Conservation (phyloP, 805 yeast species). For the Wickerhamomyces xylosicus region DNA sequence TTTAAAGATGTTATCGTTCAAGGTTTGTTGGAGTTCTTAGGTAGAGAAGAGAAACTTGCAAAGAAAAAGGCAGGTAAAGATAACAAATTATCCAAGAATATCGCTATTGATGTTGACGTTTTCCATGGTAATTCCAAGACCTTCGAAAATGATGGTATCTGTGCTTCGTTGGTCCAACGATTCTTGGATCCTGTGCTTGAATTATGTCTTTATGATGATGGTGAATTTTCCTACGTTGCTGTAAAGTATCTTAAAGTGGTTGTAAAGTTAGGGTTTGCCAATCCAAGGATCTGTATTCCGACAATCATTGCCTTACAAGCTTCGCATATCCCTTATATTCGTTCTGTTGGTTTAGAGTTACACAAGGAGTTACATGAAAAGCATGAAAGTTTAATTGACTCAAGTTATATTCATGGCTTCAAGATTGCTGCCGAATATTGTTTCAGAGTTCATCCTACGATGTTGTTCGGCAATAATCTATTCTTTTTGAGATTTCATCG, state of each 20-base stretch:
- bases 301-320: conserved; percentile 63
- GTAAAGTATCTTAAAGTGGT: conserved; percentile 45
- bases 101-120: conserved; percentile 30
- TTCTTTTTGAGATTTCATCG: conserved; percentile 32
- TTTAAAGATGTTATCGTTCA: conserved; percentile 43
- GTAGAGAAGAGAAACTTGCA: conserved; percentile 41
- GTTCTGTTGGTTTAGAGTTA: conserved; percentile 37
- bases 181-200: conserved; percentile 39
- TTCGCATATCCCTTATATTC: conserved; percentile 33
- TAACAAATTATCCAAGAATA: conserved; percentile 21
- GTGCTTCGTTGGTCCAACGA: conserved; percentile 62
- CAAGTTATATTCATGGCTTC: conserved; percentile 55
- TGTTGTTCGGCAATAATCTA: conserved; percentile 18
- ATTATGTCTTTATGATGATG: conserved; percentile 37
- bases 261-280: conserved; percentile 58
- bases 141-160: conserved; percentile 55
- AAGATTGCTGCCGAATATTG: conserved; percentile 40
- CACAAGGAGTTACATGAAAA: conserved; percentile 49
- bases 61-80: conserved; percentile 30
- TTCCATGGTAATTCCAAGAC: conserved; percentile 45
- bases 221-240: conserved; percentile 37
- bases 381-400: conserved; percentile 63
- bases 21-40: conserved; percentile 48
- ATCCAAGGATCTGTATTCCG: conserved; percentile 61
- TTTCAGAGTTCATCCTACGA: conserved; percentile 15